Conservation (phyloP, 73 alveolate species). For the Durusdinium trenchii region DNA sequence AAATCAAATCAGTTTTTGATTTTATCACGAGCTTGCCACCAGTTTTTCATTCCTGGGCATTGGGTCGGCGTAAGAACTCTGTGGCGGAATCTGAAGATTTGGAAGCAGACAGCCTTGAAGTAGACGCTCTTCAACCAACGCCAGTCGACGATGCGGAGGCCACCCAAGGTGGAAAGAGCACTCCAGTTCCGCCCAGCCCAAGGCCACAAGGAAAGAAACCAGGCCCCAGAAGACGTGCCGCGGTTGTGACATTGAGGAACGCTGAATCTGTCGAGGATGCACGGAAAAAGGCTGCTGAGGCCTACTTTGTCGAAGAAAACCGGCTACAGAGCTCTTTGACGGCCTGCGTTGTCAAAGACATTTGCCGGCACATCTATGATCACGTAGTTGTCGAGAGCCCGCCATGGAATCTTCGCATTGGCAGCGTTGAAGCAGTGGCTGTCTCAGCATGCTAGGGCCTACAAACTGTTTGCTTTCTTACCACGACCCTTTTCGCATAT, state of each 20-base stretch:
- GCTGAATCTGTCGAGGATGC: constrained; percentile 11
- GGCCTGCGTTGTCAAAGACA: constrained; percentile 37
- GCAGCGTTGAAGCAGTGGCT: constrained; percentile 68
- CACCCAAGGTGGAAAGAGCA: background rate
- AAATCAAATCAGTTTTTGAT: constrained; percentile 1
- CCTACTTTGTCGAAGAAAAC: constrained; percentile 42
- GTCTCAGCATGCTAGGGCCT: too few relatives aligned
- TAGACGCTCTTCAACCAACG: background rate
- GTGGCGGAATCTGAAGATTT: background rate
- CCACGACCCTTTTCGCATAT: background rate
- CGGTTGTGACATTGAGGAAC: constrained; percentile 5
- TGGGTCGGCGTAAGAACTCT: background rate
- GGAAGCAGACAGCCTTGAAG: background rate
- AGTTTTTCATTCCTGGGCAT: background rate
- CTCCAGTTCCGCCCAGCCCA: background rate
- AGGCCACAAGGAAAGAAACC: background rate
- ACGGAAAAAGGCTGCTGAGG: background rate
- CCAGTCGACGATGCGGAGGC: too few relatives aligned
- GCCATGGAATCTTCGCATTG: constrained; percentile 67
- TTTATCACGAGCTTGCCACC: constrained; percentile 11
- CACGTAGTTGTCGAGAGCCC: constrained; percentile 40
- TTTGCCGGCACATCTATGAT: constrained; percentile 33
- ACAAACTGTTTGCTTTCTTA: background rate
- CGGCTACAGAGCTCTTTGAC: constrained; percentile 53
- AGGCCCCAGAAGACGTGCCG: background rate